A percentile compares a stretch with the other conserved stretches of the same genome.
These are phyloP conservation scores for Suillus placidus DNA, from an alignment of 768 basidiomycete genomes.

Conservation along the genomic window DNA sequence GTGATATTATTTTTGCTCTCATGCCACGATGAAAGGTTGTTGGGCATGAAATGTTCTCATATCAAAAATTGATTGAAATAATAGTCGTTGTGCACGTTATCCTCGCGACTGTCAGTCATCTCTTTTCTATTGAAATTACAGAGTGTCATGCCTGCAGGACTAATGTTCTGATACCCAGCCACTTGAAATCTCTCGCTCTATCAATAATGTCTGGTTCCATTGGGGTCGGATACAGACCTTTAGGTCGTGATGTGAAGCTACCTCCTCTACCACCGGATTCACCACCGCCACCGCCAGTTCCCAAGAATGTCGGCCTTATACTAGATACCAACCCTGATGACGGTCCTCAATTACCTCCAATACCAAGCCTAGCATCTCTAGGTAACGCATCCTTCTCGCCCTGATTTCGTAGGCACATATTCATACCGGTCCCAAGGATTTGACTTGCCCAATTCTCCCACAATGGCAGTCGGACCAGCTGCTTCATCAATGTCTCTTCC, in stretches of 20 bases:
- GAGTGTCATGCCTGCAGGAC: slow-evolving; percentile 2
- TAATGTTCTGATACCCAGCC: background rate
- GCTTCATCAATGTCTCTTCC: slow-evolving; percentile 18
- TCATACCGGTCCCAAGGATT: slow-evolving; percentile 25
- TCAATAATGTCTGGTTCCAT: background rate
- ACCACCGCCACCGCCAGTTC: slow-evolving; percentile 22
- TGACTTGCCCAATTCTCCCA: slow-evolving; percentile 26
- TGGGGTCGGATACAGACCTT: slow-evolving; percentile 22
- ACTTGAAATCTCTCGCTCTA: background rate
- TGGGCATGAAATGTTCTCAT: slow-evolving; percentile 1
- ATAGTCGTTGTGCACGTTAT: background rate
- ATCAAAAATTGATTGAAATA: slow-evolving; percentile 6
- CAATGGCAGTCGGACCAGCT: slow-evolving; percentile 20
- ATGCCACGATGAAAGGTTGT: background rate
- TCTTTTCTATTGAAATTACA: background rate
- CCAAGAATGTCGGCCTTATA: slow-evolving; percentile 20
- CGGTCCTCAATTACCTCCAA: slow-evolving; percentile 14
- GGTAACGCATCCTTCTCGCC: slow-evolving; percentile 21
- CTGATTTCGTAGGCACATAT: slow-evolving; percentile 13
- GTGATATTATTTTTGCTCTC: background rate
- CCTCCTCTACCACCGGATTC: slow-evolving; percentile 23
- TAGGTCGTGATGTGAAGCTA: slow-evolving; percentile 32
- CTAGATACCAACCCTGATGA: slow-evolving; percentile 12
- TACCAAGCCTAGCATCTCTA: slow-evolving; percentile 24
- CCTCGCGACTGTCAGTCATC: background rate